Evolutionary conservation across 2,329 filamentous ascomycete genomes (phyloP), one percentile per base, ranked within the genome.

Genomic region (Rasamsonia emersonii): DNA sequence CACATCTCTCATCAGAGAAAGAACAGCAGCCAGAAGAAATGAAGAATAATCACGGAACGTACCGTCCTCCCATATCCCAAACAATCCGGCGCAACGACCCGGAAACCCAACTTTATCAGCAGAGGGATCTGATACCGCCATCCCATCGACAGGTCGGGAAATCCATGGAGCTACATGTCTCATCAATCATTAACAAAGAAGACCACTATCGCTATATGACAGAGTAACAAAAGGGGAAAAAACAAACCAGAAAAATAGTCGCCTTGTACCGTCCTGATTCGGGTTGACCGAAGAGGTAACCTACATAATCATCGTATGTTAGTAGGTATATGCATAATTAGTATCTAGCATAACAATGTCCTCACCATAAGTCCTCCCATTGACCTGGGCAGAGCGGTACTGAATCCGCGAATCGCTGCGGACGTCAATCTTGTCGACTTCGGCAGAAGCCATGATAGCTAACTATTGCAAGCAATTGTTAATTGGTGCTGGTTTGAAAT

Each of bases 61-160:
- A 73, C 80, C 16, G 84, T 91, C 37, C 75, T 72, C 16, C 82
- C 84, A 55, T 91, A 96, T 41, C 89, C 89, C 46, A 93, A 72
- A 68, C 86, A 79, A 59, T 95, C 86, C 0, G 86, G 82, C 8
- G 77, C 84, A 15, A 96, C 75, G 33, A 94, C 85, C 35, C 82
- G 75, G 43, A 89, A 73, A 14, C 80, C 81, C 35, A 85, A 67
- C 4, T 77, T 70, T 19, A 82, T 59, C 14, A 96, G 70, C 45
- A 76, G 61, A 0, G 88, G 86, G 38, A 95, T 82, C 59, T 95
- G 88, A 59, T 84, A 80, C 40, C 88, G 79, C 89, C 89, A 96
- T 51, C 82, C 86, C 51, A 86, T 77, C 6, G 76, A 75, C 11
- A 91, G 61, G 59, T 94, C 86, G 1, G 88, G 88, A 62, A 79